A percentile compares a stretch with the other conserved stretches of the same genome.
Evolutionary conservation across 75 land plant species (phyloP).

Genomic region (Ceratopteris richardii): DNA sequence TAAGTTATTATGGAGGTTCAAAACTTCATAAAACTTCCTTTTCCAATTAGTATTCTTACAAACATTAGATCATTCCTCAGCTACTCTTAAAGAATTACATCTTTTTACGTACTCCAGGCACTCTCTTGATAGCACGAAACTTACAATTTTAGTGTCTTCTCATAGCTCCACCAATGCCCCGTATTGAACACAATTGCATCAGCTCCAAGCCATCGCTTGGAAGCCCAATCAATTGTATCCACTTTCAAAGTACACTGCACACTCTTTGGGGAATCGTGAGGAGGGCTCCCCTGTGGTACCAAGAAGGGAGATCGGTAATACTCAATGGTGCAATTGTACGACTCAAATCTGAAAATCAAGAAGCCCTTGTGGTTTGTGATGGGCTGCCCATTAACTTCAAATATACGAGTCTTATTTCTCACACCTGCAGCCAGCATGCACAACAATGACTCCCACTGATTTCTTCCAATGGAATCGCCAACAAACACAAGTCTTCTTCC

Average conservation of each 20-base stretch:
- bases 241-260: conserved; percentile 44
- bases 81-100: no score
- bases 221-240: conserved; percentile 54
- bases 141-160: conserved; percentile 54
- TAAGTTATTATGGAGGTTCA: no score
- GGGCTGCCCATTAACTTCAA: conserved; percentile 57
- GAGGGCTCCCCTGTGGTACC: conserved; percentile 59
- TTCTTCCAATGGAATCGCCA: conserved; percentile 41
- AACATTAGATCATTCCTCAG: no score
- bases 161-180: conserved; percentile 80
- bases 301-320: conserved; percentile 75
- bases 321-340: conserved; percentile 63
- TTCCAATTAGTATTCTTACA: no score
- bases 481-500: conserved; percentile 31
- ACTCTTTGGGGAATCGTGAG: conserved; percentile 23
- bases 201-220: conserved; percentile 46
- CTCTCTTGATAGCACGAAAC: no score
- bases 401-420: conserved; percentile 18
- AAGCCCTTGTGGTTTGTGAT: conserved; percentile 80
- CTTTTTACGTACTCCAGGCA: no score
- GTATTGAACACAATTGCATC: conserved; percentile 60
- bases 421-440: conserved; percentile 18
- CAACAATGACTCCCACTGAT: conserved; percentile 49
- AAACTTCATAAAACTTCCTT: no score
- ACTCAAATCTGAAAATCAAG: conserved; percentile 52